phyloP scores from a whole-genome alignment of 176 grass and related monocot species.

The Zea luxurians region DNA sequence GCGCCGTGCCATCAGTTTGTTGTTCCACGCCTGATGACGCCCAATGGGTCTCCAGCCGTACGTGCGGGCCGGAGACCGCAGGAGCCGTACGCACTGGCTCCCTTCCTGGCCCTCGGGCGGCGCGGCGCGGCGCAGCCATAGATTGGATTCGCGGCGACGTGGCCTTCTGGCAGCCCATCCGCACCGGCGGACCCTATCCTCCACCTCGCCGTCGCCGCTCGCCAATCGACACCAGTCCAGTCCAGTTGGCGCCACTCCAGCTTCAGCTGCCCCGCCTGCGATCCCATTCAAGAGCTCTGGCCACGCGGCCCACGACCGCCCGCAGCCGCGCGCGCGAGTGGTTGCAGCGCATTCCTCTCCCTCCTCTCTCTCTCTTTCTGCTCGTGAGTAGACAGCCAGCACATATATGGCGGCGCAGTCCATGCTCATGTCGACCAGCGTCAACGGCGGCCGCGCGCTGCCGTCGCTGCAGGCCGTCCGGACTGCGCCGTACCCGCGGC shows the following conservation, averaged over 20 bases:
- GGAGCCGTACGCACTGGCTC: slow-evolving; percentile 4
- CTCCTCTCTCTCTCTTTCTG: no score
- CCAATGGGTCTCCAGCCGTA: not conserved
- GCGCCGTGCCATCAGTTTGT: slow-evolving; percentile 10
- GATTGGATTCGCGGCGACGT: slow-evolving; percentile 37
- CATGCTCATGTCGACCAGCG: slow-evolving; percentile 79
- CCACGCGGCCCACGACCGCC: no score
- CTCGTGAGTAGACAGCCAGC: not conserved
- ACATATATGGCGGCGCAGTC: slow-evolving; percentile 81
- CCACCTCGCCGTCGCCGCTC: slow-evolving; percentile 20
- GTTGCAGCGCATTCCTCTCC: no score
- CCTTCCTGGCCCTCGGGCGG: not conserved
- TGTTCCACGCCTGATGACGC: not conserved
- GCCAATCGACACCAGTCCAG: slow-evolving; percentile 15
- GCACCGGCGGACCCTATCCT: slow-evolving; percentile 50
- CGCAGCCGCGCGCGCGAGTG: no score
- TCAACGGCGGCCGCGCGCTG: slow-evolving; percentile 41
- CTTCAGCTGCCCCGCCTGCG: not conserved
- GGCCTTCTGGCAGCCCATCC: slow-evolving; percentile 42
- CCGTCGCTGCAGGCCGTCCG: slow-evolving; percentile 40
- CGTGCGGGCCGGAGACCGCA: not conserved
- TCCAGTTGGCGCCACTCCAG: slow-evolving; percentile 26
- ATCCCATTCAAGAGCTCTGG: slow-evolving; percentile 26
- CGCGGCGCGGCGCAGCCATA: slow-evolving; percentile 16
- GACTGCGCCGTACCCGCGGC: slow-evolving; percentile 42